phyloP scores from a whole-genome alignment of 2,329 filamentous ascomycete species.

The Colletotrichum graminicola region DNA sequence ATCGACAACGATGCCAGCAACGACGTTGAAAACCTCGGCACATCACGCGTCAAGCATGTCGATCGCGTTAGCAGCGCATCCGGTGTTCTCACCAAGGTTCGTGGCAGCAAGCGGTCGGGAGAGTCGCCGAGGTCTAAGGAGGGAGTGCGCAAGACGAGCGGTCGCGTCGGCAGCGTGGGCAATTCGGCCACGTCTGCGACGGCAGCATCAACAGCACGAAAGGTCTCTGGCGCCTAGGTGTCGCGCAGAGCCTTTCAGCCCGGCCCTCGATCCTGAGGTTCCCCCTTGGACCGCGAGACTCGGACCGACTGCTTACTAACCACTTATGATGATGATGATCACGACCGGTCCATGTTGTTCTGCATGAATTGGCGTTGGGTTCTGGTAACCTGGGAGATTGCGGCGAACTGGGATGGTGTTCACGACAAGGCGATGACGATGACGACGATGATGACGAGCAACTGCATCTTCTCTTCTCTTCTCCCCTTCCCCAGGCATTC shows the following conservation, averaged over 20 bases:
- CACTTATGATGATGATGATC: conserved; percentile 58
- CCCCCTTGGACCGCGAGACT: conserved; percentile 15
- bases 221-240: conserved; percentile 63
- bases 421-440: conserved; percentile 37
- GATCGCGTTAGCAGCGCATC: conserved; percentile 65
- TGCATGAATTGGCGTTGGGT: conserved; percentile 60
- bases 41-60: conserved; percentile 69
- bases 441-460: conserved; percentile 28
- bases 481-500: conserved; percentile 32
- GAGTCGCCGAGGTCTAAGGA: conserved; percentile 66
- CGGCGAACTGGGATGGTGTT: conserved; percentile 37
- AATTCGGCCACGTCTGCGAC: conserved; percentile 55
- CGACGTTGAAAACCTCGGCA: conserved; percentile 78
- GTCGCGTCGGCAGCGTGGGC: conserved; percentile 71
- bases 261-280: conserved; percentile 30
- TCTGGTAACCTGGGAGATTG: conserved; percentile 40
- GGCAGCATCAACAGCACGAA: conserved; percentile 61
- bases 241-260: conserved; percentile 43
- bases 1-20: conserved; percentile 77
- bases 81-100: conserved; percentile 73
- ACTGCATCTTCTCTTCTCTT: conserved; percentile 34
- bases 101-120: conserved; percentile 68
- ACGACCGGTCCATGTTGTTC: conserved; percentile 57
- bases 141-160: conserved; percentile 75
- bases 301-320: conserved; percentile 45